Conservation (phyloP, 73 alveolate genomes). For the Stentor coeruleus region DNA sequence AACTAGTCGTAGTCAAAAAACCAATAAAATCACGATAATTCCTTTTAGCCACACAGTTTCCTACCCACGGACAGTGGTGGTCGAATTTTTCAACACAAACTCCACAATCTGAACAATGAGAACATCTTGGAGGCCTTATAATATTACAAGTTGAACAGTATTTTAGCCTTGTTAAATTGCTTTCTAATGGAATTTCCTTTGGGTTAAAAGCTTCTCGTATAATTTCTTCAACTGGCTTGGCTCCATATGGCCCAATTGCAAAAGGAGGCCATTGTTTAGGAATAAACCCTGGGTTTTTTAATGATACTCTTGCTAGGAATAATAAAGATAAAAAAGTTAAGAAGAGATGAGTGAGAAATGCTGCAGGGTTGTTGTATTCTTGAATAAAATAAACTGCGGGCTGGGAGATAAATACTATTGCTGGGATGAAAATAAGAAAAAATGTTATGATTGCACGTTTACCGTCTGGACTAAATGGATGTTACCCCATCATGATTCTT, state of each 20-base stretch:
- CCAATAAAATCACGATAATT: slow-evolving; percentile 53
- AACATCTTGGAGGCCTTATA: slow-evolving; percentile 89
- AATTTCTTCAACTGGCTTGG: background rate
- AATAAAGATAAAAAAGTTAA: background rate
- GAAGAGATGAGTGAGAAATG: background rate
- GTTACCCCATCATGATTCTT: slow-evolving; percentile 27
- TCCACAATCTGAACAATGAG: slow-evolving; percentile 93
- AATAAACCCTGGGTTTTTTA: slow-evolving; percentile 28
- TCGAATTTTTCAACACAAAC: slow-evolving; percentile 93
- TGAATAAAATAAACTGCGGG: slow-evolving; percentile 9
- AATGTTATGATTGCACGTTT: slow-evolving; percentile 14
- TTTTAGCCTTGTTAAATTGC: slow-evolving; percentile 33
- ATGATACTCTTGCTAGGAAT: background rate
- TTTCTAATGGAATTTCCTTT: slow-evolving; percentile 5
- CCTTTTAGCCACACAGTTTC: slow-evolving; percentile 73
- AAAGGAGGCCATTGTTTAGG: slow-evolving; percentile 32
- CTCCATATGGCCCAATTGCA: slow-evolving; percentile 25
- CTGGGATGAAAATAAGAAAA: slow-evolving; percentile 20
- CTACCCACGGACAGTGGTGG: slow-evolving; percentile 85
- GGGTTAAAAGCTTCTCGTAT: slow-evolving; percentile 15
- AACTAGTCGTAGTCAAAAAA: slow-evolving; percentile 26
- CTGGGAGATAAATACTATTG: background rate
- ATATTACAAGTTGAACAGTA: slow-evolving; percentile 88
- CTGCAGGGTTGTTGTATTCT: background rate
- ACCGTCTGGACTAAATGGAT: slow-evolving; percentile 18